Evolutionary conservation across 1,284 basidiomycete genomes (phyloP), one percentile per base, ranked within the genome.

Genomic region (Quambalaria eucalypti): DNA sequence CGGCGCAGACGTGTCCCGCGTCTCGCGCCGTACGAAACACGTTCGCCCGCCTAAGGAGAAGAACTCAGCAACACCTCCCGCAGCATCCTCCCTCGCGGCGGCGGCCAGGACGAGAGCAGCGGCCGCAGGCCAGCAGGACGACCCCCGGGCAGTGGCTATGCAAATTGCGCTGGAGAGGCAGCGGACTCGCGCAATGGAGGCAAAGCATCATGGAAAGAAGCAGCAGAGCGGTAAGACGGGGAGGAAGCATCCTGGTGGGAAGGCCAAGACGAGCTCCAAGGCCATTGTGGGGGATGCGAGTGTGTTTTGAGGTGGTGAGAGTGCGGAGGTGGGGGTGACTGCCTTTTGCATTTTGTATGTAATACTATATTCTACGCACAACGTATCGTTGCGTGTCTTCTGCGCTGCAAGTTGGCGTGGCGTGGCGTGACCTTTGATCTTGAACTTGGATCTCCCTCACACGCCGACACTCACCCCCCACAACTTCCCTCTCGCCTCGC

Each of bases 51-150:
- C 28, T 25, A 9, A 39, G 52, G 26, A 30, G 52, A 51, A 28
- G 52, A 14, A 25, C 14, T 48, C 28, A 21, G 3, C 16, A 39
- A 52, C 36, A 31, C 39, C 9, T 33, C 31, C 23, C 23, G n/a
- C 19, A 28, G 2, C n/a, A 19, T 12, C 12, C 28, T 25, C 42
- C 21, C 8, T 52, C 39, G 7, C 23, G 55, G 48, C 19, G 57
- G 56, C 40, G 77, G 88, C 84, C 78, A 90, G 89, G 73, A 86
- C 86, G 63, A 82, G 77, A 40, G 87, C 80, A n/a, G n/a, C n/a
- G n/a, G n/a, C n/a, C n/a, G n/a, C n/a, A n/a, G n/a, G n/a, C n/a
- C n/a, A n/a, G n/a, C n/a, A n/a, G n/a, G n/a, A n/a, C n/a, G n/a
- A n/a, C n/a, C n/a, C n/a, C n/a, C n/a, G n/a, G n/a, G n/a, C n/a